A percentile compares a stretch with the other conserved stretches of the same genome.
These are phyloP conservation scores for Claviceps paspali DNA, from an alignment of 2,329 filamentous ascomycete species.

Conservation along the genomic window DNA sequence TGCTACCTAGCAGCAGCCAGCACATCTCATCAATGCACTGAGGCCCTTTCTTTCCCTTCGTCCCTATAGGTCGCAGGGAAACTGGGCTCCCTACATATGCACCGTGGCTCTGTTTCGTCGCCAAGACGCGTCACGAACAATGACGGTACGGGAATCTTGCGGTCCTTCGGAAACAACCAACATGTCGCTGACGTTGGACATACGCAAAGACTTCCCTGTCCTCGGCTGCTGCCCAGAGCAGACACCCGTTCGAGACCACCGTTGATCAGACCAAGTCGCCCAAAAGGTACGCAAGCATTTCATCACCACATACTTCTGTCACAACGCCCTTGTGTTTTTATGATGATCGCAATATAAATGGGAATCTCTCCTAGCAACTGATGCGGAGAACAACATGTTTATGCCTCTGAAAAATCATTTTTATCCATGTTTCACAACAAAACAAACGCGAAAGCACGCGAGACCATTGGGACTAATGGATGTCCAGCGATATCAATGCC, in stretches of 20 bases:
- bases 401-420: slow-evolving; percentile 4
- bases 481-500: slow-evolving; percentile 74
- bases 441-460: neutral
- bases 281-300: slow-evolving; percentile 57
- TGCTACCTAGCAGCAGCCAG: neutral
- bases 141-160: slow-evolving; percentile 1
- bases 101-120: neutral
- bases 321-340: slow-evolving; percentile 16
- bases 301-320: neutral
- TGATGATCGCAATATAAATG: slow-evolving; percentile 92
- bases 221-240: slow-evolving; percentile 40
- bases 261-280: slow-evolving; percentile 73
- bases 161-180: too few relatives aligned
- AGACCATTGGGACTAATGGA: slow-evolving; percentile 12
- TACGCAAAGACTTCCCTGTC: slow-evolving; percentile 1
- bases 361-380: slow-evolving; percentile 98
- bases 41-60: neutral
- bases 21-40: slow-evolving; percentile 1
- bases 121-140: neutral
- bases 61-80: neutral
- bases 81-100: neutral
- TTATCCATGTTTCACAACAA: too few relatives aligned
- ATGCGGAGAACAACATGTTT: slow-evolving; percentile 72
- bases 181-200: neutral
- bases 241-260: slow-evolving; percentile 63